Conservation (phyloP, 257 asterid genomes). For the Lycium ferocissimum region DNA sequence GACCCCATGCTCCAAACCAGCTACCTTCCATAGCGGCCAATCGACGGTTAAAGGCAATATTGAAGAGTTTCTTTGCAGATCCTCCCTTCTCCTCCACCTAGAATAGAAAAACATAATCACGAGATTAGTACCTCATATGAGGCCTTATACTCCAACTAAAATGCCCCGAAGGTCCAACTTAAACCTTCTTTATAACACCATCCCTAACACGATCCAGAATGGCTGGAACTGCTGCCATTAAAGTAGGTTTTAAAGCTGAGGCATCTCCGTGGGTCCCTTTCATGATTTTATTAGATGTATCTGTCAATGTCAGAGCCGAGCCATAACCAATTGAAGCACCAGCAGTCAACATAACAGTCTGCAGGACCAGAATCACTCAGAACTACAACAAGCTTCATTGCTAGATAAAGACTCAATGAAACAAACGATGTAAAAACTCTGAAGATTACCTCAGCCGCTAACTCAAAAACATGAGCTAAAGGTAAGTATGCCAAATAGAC, state of each 20-base stretch:
- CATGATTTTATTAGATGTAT: slow-evolving; percentile 85
- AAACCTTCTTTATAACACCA: slow-evolving; percentile 87
- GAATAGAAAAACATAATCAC: slow-evolving; percentile 20
- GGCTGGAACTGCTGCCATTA: slow-evolving; percentile 93
- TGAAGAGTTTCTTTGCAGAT: slow-evolving; percentile 68
- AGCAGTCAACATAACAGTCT: slow-evolving; percentile 83
- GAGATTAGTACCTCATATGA: not conserved
- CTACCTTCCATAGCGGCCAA: slow-evolving; percentile 84
- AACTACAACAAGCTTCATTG: slow-evolving; percentile 30
- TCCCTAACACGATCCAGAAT: slow-evolving; percentile 92
- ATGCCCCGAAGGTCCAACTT: slow-evolving; percentile 4
- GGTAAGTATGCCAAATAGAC: slow-evolving; percentile 87
- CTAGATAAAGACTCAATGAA: not conserved
- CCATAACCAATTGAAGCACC: slow-evolving; percentile 90
- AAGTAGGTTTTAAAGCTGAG: slow-evolving; percentile 73
- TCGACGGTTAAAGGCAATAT: slow-evolving; percentile 67
- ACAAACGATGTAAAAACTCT: not conserved
- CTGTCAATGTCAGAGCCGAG: slow-evolving; percentile 83
- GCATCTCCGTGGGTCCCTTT: slow-evolving; percentile 92
- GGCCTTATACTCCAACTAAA: not conserved
- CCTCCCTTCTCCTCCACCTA: slow-evolving; percentile 95
- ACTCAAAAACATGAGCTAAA: slow-evolving; percentile 90
- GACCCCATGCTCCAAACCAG: slow-evolving; percentile 91
- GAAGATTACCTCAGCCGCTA: slow-evolving; percentile 86
- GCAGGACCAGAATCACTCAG: slow-evolving; percentile 43